phyloP scores from a whole-genome alignment of 129 eudicot genomes.

The Tagetes patula region DNA sequence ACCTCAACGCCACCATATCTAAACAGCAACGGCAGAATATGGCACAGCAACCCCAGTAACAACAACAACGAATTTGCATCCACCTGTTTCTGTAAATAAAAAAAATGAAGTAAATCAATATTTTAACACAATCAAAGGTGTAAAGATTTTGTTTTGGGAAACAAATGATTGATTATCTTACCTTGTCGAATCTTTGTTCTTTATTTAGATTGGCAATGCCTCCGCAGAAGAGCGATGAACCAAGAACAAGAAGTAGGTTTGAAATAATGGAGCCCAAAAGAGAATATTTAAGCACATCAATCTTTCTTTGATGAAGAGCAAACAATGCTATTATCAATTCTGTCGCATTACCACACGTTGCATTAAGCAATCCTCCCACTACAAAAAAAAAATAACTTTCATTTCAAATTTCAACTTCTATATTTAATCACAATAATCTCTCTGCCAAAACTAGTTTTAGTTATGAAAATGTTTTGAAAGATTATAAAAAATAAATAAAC shows the following conservation, averaged over 20 bases:
- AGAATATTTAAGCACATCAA: constrained; percentile 75
- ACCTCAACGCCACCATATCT: constrained; percentile 19
- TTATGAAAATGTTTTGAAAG: too few species aligned
- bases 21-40: constrained; percentile 58
- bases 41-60: constrained; percentile 73
- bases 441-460: too few species aligned
- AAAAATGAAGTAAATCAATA: background rate
- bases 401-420: background rate
- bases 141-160: background rate
- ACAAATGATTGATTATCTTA: constrained; percentile 25
- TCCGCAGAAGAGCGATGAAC: constrained; percentile 80
- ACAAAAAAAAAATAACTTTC: constrained; percentile 1
- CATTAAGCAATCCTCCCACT: constrained; percentile 95
- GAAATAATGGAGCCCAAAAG: constrained; percentile 91
- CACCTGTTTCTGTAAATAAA: constrained; percentile 58
- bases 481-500: too few species aligned
- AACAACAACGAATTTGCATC: constrained; percentile 66
- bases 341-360: constrained; percentile 95
- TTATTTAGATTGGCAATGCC: constrained; percentile 64
- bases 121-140: background rate
- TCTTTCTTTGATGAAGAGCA: constrained; percentile 62
- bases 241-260: constrained; percentile 88
- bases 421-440: background rate
- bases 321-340: constrained; percentile 87
- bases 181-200: constrained; percentile 75